Conservation (phyloP, 805 yeast genomes). For the Scheffersomyces spartinae region DNA sequence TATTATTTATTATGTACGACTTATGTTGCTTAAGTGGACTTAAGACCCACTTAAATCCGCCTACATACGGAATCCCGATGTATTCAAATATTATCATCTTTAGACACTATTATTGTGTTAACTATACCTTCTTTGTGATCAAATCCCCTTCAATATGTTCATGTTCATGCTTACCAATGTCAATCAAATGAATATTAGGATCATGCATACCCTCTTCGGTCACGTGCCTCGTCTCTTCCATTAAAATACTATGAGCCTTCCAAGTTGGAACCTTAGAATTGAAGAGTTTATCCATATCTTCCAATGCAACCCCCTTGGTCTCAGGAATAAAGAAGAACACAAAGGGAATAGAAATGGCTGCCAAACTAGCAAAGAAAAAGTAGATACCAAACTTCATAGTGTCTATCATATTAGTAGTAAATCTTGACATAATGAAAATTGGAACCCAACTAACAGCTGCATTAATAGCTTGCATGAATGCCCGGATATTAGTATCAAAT, state of each 20-base stretch:
- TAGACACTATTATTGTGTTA: too few relatives aligned
- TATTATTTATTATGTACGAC: too few relatives aligned
- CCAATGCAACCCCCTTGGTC: conserved; percentile 24
- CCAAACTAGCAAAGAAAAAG: conserved; percentile 24
- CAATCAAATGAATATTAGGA: too few relatives aligned
- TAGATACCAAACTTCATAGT: conserved; percentile 25
- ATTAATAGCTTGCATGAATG: conserved; percentile 28
- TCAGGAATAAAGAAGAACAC: conserved; percentile 28
- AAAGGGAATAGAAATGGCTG: conserved; percentile 21
- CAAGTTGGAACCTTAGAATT: conserved; percentile 11
- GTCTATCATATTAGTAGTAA: conserved; percentile 21
- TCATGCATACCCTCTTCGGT: conserved; percentile 6
- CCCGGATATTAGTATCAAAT: conserved; percentile 27
- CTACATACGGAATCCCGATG: too few relatives aligned
- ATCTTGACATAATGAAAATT: conserved; percentile 24
- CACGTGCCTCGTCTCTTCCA: conserved; percentile 6
- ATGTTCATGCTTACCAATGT: too few relatives aligned
- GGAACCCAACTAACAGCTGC: conserved; percentile 31
- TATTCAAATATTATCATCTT: too few relatives aligned
- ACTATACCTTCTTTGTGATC: too few relatives aligned
- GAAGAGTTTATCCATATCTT: conserved; percentile 15
- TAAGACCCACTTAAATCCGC: too few relatives aligned
- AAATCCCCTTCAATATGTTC: too few relatives aligned
- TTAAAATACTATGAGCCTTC: conserved; percentile 11
- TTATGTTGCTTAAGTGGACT: too few relatives aligned